A percentile compares a stretch with the other conserved stretches of the same genome.
phyloP scores from a whole-genome alignment of 1,139 yeast species.

The Saccharomycopsis hybrid region DNA sequence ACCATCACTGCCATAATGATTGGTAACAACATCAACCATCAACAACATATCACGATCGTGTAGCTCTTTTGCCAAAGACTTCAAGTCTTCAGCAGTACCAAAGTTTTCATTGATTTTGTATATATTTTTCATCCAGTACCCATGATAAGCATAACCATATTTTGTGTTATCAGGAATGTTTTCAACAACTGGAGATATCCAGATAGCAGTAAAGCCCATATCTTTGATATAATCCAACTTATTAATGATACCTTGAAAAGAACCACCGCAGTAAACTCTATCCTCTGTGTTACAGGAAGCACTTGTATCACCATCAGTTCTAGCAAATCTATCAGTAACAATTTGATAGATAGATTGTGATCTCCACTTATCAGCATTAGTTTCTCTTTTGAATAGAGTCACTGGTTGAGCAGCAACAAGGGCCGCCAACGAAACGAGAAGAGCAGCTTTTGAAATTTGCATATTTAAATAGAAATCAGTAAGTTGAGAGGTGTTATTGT shows the following conservation, averaged over 20 bases:
- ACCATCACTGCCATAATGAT: background rate
- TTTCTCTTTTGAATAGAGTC: no score
- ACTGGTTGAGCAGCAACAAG: no score
- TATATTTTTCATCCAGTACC: background rate
- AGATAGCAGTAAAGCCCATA: background rate
- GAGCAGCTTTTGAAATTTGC: no score
- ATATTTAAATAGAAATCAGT: no score
- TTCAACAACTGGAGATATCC: background rate
- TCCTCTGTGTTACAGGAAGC: background rate
- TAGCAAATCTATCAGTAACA: background rate
- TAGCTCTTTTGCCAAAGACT: background rate
- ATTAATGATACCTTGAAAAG: background rate
- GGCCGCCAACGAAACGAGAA: no score
- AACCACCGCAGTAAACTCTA: background rate
- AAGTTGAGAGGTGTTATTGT: no score
- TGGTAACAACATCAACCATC: conserved; percentile 1
- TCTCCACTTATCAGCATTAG: background rate
- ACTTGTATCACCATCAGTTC: background rate
- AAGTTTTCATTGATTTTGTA: background rate
- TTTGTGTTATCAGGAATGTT: background rate
- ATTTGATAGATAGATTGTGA: background rate
- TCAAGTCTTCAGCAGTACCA: background rate
- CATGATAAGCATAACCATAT: background rate
- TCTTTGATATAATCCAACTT: background rate
- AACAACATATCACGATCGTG: background rate